Evolutionary conservation across 2,329 filamentous ascomycete genomes (phyloP).

Genomic region (Apiospora sp.): DNA sequence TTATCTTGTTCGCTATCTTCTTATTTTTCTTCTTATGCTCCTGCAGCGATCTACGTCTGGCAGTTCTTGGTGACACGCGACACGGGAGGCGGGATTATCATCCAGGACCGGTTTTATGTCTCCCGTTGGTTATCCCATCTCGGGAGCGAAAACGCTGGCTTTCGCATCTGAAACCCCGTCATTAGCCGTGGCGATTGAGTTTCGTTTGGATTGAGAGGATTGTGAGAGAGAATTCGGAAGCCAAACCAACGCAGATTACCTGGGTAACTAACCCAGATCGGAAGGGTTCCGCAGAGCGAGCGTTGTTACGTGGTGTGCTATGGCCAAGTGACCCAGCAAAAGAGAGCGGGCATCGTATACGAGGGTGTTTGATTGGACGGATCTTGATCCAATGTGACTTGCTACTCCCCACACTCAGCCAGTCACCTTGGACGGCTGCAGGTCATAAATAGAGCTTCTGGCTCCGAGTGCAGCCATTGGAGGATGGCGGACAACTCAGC

Average conservation of each 20-base stretch:
- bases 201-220: background rate
- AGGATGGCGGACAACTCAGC: background rate
- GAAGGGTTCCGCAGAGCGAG: constrained; percentile 15
- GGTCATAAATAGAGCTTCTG: background rate
- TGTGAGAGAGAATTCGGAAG: background rate
- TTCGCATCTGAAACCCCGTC: constrained; percentile 4
- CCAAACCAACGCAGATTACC: background rate
- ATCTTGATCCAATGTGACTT: constrained; percentile 17
- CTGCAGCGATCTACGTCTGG: constrained; percentile 1
- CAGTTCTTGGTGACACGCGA: background rate
- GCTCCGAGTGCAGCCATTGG: background rate
- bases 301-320: background rate
- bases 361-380: background rate
- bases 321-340: background rate
- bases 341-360: background rate
- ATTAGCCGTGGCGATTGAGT: constrained; percentile 10
- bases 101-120: background rate
- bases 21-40: background rate
- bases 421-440: constrained; percentile 10
- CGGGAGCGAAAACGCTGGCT: background rate
- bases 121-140: background rate
- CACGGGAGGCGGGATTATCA: background rate
- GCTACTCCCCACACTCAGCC: background rate
- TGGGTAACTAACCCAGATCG: constrained; percentile 10
- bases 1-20: background rate